These are phyloP conservation scores for Ustilago nuda DNA, from an alignment of 1,284 basidiomycete genomes.

Conservation along the genomic window DNA sequence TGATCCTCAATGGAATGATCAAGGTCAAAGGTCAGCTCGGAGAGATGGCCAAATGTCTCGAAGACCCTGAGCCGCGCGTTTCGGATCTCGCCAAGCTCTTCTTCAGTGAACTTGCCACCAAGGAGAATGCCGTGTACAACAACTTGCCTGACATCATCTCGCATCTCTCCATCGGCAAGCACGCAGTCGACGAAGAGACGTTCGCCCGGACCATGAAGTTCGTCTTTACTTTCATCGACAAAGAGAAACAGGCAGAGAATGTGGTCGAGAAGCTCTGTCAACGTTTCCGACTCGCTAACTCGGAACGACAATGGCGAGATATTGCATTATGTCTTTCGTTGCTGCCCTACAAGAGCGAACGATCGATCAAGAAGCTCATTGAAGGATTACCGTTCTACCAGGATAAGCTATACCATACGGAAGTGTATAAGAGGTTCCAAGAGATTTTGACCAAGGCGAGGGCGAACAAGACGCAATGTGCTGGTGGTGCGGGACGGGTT, in stretches of 20 bases:
- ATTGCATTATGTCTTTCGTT: constrained; percentile 95
- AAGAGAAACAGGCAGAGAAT: constrained; percentile 72
- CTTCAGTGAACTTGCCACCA: constrained; percentile 92
- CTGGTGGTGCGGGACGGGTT: constrained; percentile 21
- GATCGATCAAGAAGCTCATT: constrained; percentile 93
- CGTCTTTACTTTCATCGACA: constrained; percentile 97
- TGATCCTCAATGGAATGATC: constrained; percentile 98
- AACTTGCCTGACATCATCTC: constrained; percentile 78
- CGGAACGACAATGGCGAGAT: constrained; percentile 95
- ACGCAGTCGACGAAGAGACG: constrained; percentile 89
- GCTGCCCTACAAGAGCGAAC: constrained; percentile 95
- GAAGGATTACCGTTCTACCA: constrained; percentile 79
- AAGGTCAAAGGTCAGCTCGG: constrained; percentile 99
- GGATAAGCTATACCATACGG: constrained; percentile 91
- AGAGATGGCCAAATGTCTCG: constrained; percentile 98
- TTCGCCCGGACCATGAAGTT: constrained; percentile 94
- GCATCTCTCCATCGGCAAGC: constrained; percentile 90
- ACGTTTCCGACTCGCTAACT: constrained; percentile 83
- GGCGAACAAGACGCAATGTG: constrained; percentile 41
- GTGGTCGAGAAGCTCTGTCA: constrained; percentile 69
- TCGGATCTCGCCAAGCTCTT: constrained; percentile 95
- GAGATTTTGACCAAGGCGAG: constrained; percentile 82
- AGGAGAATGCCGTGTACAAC: constrained; percentile 99
- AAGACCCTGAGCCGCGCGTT: constrained; percentile 89
- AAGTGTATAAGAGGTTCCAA: constrained; percentile 84